Evolutionary conservation across 208 protist genomes (phyloP), one percentile per base, ranked within the genome.

Genomic region (Blechomonas ayalai): DNA sequence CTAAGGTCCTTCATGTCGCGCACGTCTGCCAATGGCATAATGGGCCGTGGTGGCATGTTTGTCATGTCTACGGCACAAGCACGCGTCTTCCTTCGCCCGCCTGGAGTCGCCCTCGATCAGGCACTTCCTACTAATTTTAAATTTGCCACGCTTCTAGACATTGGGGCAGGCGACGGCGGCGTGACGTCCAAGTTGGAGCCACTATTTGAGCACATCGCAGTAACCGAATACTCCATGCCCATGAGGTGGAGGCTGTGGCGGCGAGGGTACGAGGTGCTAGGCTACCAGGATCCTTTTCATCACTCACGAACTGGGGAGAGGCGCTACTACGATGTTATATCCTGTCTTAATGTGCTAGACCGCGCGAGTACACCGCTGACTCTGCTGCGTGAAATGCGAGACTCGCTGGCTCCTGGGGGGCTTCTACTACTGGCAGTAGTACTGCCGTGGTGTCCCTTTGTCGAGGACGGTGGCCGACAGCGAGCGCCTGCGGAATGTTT

Each of bases 371-470:
- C 7, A 26, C 84, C 84, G 10, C 39, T 49, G 33, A 67, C 59
- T n/a, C 45, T 92, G 35, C 67, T 92, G 34, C 51, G 38, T 1
- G 44, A 64, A 1, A 82, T 92, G 47, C 84, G 73, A 20, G 72
- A 73, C 18, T 64, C 83, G 3, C 59, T 92, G 37, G 48, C 39
- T 24, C 73, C 80, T 0, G 61, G 65, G 12, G 48, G 41, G 22
- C 8, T 81, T 7, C 42, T 90, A 42, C 63, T 92, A 24, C 59
- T 92, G 8, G 79, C 84, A 0, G 80, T 92, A 44, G 84, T 92
- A 26, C 51, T 92, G 38, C 84, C 84, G 25, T 92, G 84, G 81
- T 92, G 84, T 51, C 84, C 84, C 3, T 90, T 92, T 42, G 84
- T 92, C 6, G 80, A 92, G 68, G 36, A 76, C 34, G 69, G 73